phyloP scores from a whole-genome alignment of 495 filamentous ascomycete species.

The Aspergillus taichungensis region DNA sequence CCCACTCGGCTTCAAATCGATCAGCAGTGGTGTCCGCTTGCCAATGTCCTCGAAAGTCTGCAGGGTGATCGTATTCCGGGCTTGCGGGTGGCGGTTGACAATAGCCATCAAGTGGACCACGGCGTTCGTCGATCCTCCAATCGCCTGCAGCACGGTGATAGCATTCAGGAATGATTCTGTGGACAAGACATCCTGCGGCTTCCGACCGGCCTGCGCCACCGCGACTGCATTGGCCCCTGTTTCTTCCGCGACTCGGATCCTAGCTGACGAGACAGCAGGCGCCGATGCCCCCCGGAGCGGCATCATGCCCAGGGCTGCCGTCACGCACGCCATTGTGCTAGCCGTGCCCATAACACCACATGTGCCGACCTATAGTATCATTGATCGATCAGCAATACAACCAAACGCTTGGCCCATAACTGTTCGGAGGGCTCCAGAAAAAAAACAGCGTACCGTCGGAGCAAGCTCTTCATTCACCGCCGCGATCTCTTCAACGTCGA shows the following conservation, averaged over 20 bases:
- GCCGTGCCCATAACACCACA: slow-evolving; percentile 67
- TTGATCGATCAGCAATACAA: background rate
- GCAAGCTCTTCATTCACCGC: slow-evolving; percentile 60
- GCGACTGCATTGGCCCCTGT: slow-evolving; percentile 50
- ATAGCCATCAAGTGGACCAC: slow-evolving; percentile 61
- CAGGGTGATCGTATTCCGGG: slow-evolving; percentile 47
- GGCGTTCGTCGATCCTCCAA: slow-evolving; percentile 61
- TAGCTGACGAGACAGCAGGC: slow-evolving; percentile 55
- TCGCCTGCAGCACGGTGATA: slow-evolving; percentile 59
- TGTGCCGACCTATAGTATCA: slow-evolving; percentile 43
- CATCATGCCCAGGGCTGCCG: slow-evolving; percentile 56
- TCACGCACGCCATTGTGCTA: slow-evolving; percentile 60
- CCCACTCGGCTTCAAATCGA: slow-evolving; percentile 61
- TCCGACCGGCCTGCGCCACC: slow-evolving; percentile 27
- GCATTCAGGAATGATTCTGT: slow-evolving; percentile 58
- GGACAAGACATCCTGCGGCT: slow-evolving; percentile 49
- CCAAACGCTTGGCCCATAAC: too few relatives aligned
- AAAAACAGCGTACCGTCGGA: slow-evolving; percentile 44
- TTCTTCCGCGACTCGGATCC: slow-evolving; percentile 54
- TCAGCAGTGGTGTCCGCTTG: slow-evolving; percentile 47
- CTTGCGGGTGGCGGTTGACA: slow-evolving; percentile 45
- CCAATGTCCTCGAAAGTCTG: slow-evolving; percentile 53
- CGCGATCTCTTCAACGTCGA: slow-evolving; percentile 59
- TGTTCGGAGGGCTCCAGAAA: background rate
- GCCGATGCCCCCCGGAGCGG: slow-evolving; percentile 52